Percentiles rank a stretch among this genome's conserved stretches.
Conservation (phyloP, 2,329 filamentous ascomycete genomes). For the Colletotrichum sp. region DNA sequence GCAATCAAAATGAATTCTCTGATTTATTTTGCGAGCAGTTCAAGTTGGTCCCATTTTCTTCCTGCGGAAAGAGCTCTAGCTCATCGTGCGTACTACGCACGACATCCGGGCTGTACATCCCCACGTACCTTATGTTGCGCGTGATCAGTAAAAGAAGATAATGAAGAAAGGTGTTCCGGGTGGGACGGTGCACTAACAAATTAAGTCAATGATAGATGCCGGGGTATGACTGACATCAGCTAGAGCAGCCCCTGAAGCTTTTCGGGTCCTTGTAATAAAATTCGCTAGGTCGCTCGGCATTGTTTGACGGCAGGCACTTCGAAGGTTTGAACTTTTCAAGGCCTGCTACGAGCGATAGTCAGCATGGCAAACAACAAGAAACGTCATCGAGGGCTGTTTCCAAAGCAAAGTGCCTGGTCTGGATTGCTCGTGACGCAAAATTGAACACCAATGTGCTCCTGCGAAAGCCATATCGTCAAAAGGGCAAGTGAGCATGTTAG, state of each 20-base stretch:
- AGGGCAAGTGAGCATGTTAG: background rate
- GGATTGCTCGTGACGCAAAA: background rate
- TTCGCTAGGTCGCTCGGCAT: background rate
- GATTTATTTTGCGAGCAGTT: background rate
- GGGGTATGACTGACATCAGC: background rate
- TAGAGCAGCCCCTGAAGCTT: background rate
- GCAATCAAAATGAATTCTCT: background rate
- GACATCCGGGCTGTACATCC: background rate
- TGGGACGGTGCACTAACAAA: background rate
- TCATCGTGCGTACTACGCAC: background rate
- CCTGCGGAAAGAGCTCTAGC: background rate
- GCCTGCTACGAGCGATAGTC: background rate
- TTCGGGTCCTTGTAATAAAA: background rate
- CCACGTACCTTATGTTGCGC: background rate
- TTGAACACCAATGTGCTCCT: background rate
- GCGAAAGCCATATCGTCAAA: background rate
- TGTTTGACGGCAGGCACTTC: background rate
- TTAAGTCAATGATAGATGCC: background rate
- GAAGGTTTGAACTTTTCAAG: background rate
- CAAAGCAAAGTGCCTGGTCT: background rate
- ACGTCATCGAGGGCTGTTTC: background rate
- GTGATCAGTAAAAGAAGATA: background rate
- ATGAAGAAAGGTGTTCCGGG: background rate
- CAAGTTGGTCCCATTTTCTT: background rate
- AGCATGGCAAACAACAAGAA: background rate